phyloP scores from a whole-genome alignment of 2,329 filamentous ascomycete genomes.

The Coniochaeta sp. region DNA sequence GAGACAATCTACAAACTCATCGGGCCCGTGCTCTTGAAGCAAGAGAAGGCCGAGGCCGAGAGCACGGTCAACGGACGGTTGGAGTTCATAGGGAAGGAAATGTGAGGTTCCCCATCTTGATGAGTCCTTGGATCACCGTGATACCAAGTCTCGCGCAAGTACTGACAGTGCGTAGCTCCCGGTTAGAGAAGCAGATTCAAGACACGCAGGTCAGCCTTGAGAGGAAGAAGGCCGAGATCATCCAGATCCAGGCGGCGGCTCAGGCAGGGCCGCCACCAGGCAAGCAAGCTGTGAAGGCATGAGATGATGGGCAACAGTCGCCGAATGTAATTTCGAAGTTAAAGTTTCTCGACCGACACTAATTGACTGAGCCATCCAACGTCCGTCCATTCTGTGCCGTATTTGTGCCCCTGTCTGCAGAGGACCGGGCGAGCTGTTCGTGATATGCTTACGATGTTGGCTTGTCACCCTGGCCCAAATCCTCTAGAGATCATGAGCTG shows the following conservation, averaged over 20 bases:
- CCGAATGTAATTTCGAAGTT: too few species aligned
- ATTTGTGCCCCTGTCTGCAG: too few species aligned
- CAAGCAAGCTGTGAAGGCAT: constrained; percentile 18
- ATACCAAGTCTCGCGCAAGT: neutral
- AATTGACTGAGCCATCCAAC: too few species aligned
- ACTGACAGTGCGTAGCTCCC: constrained; percentile 14
- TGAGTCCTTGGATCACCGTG: neutral
- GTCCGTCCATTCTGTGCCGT: too few species aligned
- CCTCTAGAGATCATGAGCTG: too few species aligned
- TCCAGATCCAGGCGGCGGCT: constrained; percentile 43
- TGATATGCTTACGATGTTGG: too few species aligned
- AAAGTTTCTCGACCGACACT: too few species aligned
- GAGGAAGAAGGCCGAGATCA: constrained; percentile 52
- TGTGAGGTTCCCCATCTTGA: constrained; percentile 48
- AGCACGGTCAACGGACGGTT: constrained; percentile 85
- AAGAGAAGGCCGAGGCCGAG: constrained; percentile 84
- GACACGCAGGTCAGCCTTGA: constrained; percentile 49
- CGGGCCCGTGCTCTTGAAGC: constrained; percentile 87
- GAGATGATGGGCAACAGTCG: constrained; percentile 7
- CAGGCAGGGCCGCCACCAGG: constrained; percentile 31
- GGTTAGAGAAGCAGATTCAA: constrained; percentile 44
- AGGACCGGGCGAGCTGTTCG: too few species aligned
- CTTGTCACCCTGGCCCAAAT: too few species aligned
- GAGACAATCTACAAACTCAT: constrained; percentile 95
- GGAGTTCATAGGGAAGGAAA: constrained; percentile 89